A percentile compares a stretch with the other conserved stretches of the same genome.
These are phyloP conservation scores for Schwanniomyces etchellsii DNA, from an alignment of 1,139 yeast genomes.

Conservation along the genomic window DNA sequence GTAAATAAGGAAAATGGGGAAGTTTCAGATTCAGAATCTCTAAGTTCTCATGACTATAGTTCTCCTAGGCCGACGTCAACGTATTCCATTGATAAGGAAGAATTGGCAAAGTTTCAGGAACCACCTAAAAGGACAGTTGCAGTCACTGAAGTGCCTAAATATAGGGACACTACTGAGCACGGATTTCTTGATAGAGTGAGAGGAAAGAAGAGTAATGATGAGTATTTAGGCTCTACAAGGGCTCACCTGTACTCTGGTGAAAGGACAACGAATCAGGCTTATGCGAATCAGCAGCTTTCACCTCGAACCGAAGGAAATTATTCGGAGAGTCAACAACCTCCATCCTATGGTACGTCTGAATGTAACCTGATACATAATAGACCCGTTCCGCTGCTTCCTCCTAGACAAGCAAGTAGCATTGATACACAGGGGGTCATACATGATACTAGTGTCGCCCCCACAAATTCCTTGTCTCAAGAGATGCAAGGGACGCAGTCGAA, in stretches of 20 bases:
- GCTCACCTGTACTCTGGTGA: neutral
- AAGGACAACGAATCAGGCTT: neutral
- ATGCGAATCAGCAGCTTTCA: neutral
- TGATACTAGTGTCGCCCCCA: too few species aligned
- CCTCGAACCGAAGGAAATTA: too few species aligned
- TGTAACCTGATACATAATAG: too few species aligned
- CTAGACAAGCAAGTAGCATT: too few species aligned
- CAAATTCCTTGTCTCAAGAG: neutral
- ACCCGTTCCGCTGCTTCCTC: neutral
- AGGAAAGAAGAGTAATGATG: neutral
- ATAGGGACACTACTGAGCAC: constrained; percentile 7
- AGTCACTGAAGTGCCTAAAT: constrained; percentile 8
- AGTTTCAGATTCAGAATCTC: too few species aligned
- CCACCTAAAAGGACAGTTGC: constrained; percentile 35
- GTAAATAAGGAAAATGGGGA: neutral
- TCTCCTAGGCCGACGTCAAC: constrained; percentile 3
- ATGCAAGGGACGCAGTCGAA: neutral
- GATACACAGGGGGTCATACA: too few species aligned
- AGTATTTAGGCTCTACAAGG: neutral
- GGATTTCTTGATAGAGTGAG: neutral
- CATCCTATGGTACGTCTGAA: neutral
- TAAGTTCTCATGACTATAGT: neutral
- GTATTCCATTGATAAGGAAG: constrained; percentile 15
- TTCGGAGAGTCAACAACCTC: too few species aligned
- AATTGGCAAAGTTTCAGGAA: constrained; percentile 25